These are phyloP conservation scores for Pseudonitzschia multiseries DNA, from an alignment of 108 stramenopile species.

Conservation along the genomic window DNA sequence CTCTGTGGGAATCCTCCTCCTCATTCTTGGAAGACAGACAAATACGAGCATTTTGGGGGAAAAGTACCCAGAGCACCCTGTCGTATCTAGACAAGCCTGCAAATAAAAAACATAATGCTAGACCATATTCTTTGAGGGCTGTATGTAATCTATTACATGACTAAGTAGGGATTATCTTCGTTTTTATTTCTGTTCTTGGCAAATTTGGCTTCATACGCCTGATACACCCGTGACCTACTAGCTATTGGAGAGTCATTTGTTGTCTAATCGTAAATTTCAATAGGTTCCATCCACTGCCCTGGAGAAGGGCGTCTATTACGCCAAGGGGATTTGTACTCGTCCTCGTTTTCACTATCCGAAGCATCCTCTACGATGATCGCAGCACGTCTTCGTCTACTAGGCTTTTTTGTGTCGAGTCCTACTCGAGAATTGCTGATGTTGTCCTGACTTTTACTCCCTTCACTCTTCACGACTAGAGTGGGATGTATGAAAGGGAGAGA, in stretches of 20 bases:
- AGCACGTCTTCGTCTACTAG: conserved; percentile 1
- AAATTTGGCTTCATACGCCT: too few species aligned
- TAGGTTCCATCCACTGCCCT: conserved; percentile 64
- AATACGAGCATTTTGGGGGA: too few species aligned
- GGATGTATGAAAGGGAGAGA: not conserved
- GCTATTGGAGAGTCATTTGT: not conserved
- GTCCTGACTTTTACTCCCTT: not conserved
- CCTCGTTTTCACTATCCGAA: conserved; percentile 55
- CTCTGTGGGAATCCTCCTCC: too few species aligned
- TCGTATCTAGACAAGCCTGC: too few species aligned
- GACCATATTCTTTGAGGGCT: too few species aligned
- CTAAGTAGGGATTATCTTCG: too few species aligned
- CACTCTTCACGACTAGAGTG: not conserved
- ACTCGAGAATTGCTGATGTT: not conserved
- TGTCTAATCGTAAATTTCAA: conserved; percentile 20
- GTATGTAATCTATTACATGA: too few species aligned
- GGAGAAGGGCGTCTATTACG: conserved; percentile 53
- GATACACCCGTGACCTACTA: too few species aligned
- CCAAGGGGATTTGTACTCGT: conserved; percentile 50
- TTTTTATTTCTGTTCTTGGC: too few species aligned
- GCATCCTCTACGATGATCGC: conserved; percentile 61
- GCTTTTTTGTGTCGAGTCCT: conserved; percentile 10
- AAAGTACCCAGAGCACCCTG: too few species aligned
- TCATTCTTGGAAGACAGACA: too few species aligned
- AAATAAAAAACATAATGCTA: too few species aligned